Evolutionary conservation across 1,139 yeast genomes (phyloP).

Genomic region (Sugiyamaella xylanicola): DNA sequence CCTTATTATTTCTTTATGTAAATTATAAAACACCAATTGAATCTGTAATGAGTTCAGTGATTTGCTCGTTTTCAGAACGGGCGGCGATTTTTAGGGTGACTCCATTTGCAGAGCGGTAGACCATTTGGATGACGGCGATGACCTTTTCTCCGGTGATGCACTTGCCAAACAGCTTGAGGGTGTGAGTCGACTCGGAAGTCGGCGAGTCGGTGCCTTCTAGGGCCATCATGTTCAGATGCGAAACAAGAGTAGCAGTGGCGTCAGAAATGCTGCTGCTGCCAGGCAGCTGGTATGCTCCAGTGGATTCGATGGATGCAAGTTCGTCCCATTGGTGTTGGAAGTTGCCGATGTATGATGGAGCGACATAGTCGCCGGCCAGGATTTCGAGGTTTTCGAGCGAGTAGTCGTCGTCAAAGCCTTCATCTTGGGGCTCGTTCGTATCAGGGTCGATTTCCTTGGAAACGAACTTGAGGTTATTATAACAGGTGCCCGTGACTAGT

Average conservation of each 20-base stretch:
- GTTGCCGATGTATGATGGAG: constrained; percentile 76
- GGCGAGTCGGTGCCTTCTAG: constrained; percentile 77
- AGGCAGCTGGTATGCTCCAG: constrained; percentile 61
- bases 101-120: constrained; percentile 67
- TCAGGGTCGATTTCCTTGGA: constrained; percentile 80
- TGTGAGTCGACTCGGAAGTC: constrained; percentile 60
- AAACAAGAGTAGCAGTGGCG: constrained; percentile 50
- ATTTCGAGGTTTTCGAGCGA: constrained; percentile 81
- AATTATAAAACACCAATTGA: constrained; percentile 32
- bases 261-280: constrained; percentile 49
- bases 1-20: constrained; percentile 3
- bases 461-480: constrained; percentile 71
- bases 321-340: constrained; percentile 77
- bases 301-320: constrained; percentile 56
- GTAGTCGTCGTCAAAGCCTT: constrained; percentile 92
- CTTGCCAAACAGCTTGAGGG: constrained; percentile 81
- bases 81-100: constrained; percentile 78
- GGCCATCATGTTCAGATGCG: constrained; percentile 61
- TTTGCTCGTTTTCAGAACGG: constrained; percentile 57
- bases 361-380: constrained; percentile 78
- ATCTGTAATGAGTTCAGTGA: constrained; percentile 40
- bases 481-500: constrained; percentile 56
- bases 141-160: constrained; percentile 72
- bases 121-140: constrained; percentile 71
- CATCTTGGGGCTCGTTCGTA: constrained; percentile 58